phyloP scores from a whole-genome alignment of 2,329 filamentous ascomycete genomes.

The Ustulina deusta region DNA sequence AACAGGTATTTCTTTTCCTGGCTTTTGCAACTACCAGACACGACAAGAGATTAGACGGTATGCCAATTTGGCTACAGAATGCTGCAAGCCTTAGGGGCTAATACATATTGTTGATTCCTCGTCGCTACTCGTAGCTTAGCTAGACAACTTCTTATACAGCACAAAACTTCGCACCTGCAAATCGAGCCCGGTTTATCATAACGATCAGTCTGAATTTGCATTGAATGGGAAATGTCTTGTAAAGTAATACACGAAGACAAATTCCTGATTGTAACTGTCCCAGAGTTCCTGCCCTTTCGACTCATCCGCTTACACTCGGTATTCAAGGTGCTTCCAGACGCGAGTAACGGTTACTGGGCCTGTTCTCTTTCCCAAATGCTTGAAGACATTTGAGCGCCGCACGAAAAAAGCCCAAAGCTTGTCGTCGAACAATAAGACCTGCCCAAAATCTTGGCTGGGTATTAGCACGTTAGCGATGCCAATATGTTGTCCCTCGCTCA shows the following conservation, averaged over 20 bases:
- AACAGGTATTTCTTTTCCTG: too few relatives aligned
- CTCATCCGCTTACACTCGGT: not conserved
- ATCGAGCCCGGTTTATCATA: not conserved
- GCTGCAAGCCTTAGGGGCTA: not conserved
- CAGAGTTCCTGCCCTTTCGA: not conserved
- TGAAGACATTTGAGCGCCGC: too few relatives aligned
- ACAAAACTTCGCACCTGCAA: not conserved
- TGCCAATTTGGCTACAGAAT: too few relatives aligned
- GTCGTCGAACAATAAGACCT: not conserved
- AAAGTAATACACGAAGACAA: not conserved
- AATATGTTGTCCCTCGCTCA: not conserved
- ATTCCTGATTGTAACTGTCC: not conserved
- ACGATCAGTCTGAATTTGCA: not conserved
- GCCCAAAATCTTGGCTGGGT: not conserved
- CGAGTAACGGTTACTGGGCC: not conserved
- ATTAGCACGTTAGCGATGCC: not conserved
- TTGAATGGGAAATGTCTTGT: not conserved
- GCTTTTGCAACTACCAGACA: not conserved
- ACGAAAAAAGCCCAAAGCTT: slow-evolving; percentile 7
- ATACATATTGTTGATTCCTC: not conserved
- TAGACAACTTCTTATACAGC: not conserved
- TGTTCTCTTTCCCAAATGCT: not conserved
- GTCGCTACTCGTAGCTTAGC: not conserved
- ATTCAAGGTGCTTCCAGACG: slow-evolving; percentile 13
- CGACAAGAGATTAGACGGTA: too few relatives aligned